Evolutionary conservation across 345 rosid genomes (phyloP), one percentile per base, ranked within the genome.

Genomic region (Pugionium dolabratum): DNA sequence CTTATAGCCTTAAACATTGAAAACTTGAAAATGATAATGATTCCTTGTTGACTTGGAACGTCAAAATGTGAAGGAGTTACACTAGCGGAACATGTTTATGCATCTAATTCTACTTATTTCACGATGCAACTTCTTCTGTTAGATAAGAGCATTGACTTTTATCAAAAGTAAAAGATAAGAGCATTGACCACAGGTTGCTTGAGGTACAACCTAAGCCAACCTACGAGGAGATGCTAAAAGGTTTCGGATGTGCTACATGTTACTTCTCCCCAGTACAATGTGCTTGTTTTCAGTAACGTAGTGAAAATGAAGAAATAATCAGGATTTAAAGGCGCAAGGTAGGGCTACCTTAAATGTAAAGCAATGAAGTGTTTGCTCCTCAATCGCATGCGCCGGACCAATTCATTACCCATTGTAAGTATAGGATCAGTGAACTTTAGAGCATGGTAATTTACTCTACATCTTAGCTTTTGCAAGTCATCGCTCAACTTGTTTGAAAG

Each of bases 371-470:
- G 91, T 63, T 84, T 84, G 84, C 90, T 84, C 74, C 72, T 86
- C 83, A 76, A 28, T 70, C 89, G 83, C 99, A 95, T 91, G 41
- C 83, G 86, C 49, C 71, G 81, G 56, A 91, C 95, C 76, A 95
- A 75, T 70, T 59, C 82, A 73, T 81, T 74, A 9, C 97, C 97
- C 99, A 89, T 86, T 77, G 74, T 73, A 60, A 55, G 80, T 75
- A 95, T 91, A 65, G 96, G 80, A 78, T 82, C 79, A 36, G 95
- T 87, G 71, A 95, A 95, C 82, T 80, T 87, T 33, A 95, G 75
- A 80, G 96, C 95, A 64, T 91, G 91, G 75, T 87, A 91, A 73
- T 95, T 91, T 26, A 89, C 99, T 81, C 93, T 83, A 73, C 99
- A 95, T 75, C 99, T 82, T 78, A 95, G 75, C 80, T 90, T 90